A percentile compares a stretch with the other conserved stretches of the same genome.
Evolutionary conservation across 257 asterid genomes (phyloP).

Genomic region (Nicotiana otophora): DNA sequence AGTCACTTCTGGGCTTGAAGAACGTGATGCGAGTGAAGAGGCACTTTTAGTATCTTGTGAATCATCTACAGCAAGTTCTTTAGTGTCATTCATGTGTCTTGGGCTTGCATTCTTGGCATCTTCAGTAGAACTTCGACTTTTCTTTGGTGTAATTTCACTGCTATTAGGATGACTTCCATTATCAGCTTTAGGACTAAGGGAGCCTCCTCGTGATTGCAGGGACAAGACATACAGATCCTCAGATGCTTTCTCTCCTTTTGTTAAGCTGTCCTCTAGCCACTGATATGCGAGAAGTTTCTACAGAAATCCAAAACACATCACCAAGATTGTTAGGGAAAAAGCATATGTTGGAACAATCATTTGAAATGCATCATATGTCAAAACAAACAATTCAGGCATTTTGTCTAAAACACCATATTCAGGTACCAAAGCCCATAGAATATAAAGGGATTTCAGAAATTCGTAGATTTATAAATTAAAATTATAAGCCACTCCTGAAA

Average conservation of each 20-base stretch:
- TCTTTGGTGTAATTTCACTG: constrained; percentile 39
- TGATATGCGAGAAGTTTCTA: constrained; percentile 69
- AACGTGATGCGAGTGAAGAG: constrained; percentile 29
- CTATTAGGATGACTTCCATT: constrained; percentile 19
- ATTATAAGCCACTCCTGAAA: background rate
- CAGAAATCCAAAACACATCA: background rate
- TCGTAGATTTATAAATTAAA: background rate
- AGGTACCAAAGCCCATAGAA: background rate
- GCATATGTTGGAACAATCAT: background rate
- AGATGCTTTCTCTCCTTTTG: constrained; percentile 53
- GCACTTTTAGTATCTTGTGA: constrained; percentile 33
- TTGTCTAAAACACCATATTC: background rate
- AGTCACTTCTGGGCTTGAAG: constrained; percentile 47
- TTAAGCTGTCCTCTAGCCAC: constrained; percentile 88
- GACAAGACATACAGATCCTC: constrained; percentile 59
- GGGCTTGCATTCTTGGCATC: constrained; percentile 27
- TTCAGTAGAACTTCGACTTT: constrained; percentile 37
- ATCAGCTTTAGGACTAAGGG: constrained; percentile 15
- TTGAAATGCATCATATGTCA: background rate
- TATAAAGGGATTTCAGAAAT: background rate
- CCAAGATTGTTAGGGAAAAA: background rate
- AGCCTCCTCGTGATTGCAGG: constrained; percentile 22
- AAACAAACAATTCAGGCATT: background rate
- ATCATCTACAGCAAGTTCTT: constrained; percentile 15
- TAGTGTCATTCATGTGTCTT: constrained; percentile 16